Percentiles rank a stretch among this genome's conserved stretches.
phyloP scores from a whole-genome alignment of 208 protist genomes.

The Acanthamoeba royreba region DNA sequence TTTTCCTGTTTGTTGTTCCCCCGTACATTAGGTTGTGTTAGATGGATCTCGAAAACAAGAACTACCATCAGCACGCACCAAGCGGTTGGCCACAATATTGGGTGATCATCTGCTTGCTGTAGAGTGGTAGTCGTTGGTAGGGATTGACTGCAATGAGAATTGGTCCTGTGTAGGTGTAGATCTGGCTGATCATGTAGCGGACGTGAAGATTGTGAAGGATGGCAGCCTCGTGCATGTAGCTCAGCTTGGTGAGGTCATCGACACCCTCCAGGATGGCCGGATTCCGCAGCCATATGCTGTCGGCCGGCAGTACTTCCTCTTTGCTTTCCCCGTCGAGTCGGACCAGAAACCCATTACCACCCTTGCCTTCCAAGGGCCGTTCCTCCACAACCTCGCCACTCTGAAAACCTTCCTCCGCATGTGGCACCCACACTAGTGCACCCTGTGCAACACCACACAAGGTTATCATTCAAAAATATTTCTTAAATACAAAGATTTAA shows the following conservation, averaged over 20 bases:
- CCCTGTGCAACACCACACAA: background rate
- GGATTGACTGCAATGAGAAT: conserved; percentile 74
- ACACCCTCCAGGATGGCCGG: conserved; percentile 62
- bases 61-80: background rate
- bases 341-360: background rate
- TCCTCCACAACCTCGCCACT: background rate
- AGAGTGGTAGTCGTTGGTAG: background rate
- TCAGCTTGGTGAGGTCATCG: conserved; percentile 71
- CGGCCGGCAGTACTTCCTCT: background rate
- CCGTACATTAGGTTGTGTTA: too few relatives aligned
- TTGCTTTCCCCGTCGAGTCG: background rate
- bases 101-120: conserved; percentile 49
- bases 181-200: conserved; percentile 58
- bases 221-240: conserved; percentile 75
- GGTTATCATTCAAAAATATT: background rate
- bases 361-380: too few relatives aligned
- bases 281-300: conserved; percentile 51
- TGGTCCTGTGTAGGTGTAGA: conserved; percentile 68
- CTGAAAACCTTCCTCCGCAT: background rate
- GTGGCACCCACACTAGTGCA: conserved; percentile 1
- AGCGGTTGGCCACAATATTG: conserved; percentile 62
- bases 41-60: too few relatives aligned
- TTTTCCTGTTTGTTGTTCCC: too few relatives aligned
- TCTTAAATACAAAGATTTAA: background rate
- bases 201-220: conserved; percentile 73